Percentiles rank a stretch among this genome's conserved stretches.
Evolutionary conservation across 257 asterid species (phyloP).

Genomic region (Przewalskia tangutica): DNA sequence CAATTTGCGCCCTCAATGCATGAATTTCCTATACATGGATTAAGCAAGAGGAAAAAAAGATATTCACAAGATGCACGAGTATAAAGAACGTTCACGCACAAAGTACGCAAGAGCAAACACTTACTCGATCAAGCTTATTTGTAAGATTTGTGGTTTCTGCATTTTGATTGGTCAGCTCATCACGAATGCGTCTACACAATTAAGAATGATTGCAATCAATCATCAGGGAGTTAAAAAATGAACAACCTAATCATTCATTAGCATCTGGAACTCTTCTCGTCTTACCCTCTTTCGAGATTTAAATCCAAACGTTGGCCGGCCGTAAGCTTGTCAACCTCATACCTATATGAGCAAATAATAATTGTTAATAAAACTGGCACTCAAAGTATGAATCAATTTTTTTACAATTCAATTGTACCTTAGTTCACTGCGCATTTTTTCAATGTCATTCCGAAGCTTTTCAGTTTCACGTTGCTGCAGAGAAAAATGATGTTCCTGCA

Average conservation of each 20-base stretch:
- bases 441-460: too few species aligned
- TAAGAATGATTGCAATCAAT: not conserved
- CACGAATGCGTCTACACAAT: constrained; percentile 37
- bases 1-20: constrained; percentile 49
- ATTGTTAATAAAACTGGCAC: not conserved
- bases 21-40: constrained; percentile 33
- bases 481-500: too few species aligned
- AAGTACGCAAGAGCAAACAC: not conserved
- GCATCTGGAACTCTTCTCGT: not conserved
- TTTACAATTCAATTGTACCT: constrained; percentile 20
- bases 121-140: constrained; percentile 48
- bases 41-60: not conserved
- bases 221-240: not conserved
- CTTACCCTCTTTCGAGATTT: constrained; percentile 59
- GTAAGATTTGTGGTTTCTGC: constrained; percentile 43
- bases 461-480: too few species aligned
- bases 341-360: constrained; percentile 20
- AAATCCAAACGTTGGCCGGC: constrained; percentile 62
- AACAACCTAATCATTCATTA: not conserved
- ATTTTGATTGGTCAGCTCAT: constrained; percentile 40
- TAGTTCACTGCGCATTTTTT: constrained; percentile 4
- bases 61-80: not conserved
- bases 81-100: not conserved
- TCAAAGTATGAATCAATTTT: not conserved
- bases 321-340: constrained; percentile 49